Evolutionary conservation across 75 land plant species (phyloP).

Genomic region (Picea glauca): DNA sequence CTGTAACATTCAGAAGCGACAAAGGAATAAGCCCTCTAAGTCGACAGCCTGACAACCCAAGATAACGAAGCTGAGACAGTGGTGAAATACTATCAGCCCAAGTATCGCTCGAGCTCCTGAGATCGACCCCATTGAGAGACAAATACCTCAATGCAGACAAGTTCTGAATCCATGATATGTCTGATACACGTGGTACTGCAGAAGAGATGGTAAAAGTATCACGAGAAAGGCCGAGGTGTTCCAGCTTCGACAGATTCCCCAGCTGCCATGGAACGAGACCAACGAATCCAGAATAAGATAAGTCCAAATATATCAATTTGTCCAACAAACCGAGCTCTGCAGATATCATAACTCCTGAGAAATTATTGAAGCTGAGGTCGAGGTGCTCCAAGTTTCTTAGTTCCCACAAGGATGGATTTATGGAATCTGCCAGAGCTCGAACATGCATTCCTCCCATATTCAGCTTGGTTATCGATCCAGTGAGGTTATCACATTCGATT

Average conservation of each 20-base stretch:
- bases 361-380: constrained; percentile 28
- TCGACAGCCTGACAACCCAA: neutral
- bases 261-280: constrained; percentile 19
- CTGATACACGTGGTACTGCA: neutral
- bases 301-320: constrained; percentile 16
- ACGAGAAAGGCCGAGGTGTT: neutral
- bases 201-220: neutral
- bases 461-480: neutral
- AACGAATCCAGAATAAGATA: constrained; percentile 20
- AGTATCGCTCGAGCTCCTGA: neutral
- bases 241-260: constrained; percentile 26
- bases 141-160: neutral
- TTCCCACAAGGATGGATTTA: constrained; percentile 12
- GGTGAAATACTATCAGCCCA: neutral
- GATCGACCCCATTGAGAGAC: constrained; percentile 7
- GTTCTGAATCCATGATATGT: constrained; percentile 7
- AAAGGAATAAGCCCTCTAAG: constrained; percentile 20
- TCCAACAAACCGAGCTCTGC: constrained; percentile 18
- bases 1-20: constrained; percentile 2
- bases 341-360: constrained; percentile 17
- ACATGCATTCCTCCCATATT: neutral
- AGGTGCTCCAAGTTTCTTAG: constrained; percentile 17
- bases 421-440: neutral
- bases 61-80: neutral
- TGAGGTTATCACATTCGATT: neutral